These are phyloP conservation scores for Stentor roeselii DNA, from an alignment of 73 alveolate species.

Conservation along the genomic window DNA sequence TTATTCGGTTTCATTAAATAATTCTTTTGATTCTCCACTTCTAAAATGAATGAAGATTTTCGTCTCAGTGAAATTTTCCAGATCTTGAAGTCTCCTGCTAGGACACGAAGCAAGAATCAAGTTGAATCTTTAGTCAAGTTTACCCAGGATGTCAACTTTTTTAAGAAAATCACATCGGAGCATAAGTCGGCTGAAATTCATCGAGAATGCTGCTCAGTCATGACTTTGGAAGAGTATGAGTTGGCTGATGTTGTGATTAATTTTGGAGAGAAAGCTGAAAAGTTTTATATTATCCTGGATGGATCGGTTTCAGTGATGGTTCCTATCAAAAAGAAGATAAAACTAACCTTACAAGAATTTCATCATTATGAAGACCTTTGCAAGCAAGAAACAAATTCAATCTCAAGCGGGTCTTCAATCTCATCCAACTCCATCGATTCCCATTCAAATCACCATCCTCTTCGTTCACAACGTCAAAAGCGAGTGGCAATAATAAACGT, in stretches of 20 bases:
- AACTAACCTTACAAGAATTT: neutral
- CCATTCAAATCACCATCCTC: neutral
- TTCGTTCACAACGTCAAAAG: neutral
- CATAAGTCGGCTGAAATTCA: constrained; percentile 12
- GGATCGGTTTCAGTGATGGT: constrained; percentile 71
- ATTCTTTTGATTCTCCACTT: too few relatives aligned
- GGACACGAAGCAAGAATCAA: neutral
- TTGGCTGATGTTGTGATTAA: constrained; percentile 47
- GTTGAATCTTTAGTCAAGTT: neutral
- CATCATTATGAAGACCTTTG: neutral
- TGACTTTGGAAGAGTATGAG: constrained; percentile 29
- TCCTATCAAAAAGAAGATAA: constrained; percentile 37
- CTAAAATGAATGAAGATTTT: neutral
- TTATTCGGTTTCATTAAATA: too few relatives aligned
- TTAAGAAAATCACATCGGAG: neutral
- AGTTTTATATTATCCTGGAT: constrained; percentile 58
- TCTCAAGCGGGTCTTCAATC: neutral
- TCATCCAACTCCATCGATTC: neutral
- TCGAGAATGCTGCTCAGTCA: constrained; percentile 4
- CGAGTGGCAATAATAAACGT: neutral
- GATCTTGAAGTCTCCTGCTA: neutral
- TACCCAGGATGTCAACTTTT: neutral
- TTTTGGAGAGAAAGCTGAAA: constrained; percentile 73
- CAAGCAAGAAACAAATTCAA: neutral
- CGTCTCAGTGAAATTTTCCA: neutral